phyloP scores from a whole-genome alignment of 2,329 filamentous ascomycete genomes.

The Diaporthe ampelina region DNA sequence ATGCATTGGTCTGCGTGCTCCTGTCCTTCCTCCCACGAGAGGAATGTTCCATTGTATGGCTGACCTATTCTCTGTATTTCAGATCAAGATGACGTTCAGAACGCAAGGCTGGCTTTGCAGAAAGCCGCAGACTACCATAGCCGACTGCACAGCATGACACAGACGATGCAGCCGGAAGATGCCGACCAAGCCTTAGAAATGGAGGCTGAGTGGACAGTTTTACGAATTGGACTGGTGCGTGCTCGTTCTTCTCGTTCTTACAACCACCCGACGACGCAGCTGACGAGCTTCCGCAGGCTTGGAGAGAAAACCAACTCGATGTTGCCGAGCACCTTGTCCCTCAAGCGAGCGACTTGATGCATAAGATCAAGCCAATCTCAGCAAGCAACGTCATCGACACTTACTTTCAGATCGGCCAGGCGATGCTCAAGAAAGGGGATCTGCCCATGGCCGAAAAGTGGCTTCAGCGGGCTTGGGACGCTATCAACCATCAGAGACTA shows the following conservation, averaged over 20 bases:
- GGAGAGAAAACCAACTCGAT: conserved; percentile 79
- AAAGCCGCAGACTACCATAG: conserved; percentile 72
- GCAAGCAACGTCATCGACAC: conserved; percentile 76
- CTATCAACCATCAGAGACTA: conserved; percentile 68
- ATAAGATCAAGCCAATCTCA: conserved; percentile 59
- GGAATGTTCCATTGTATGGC: conserved; percentile 43
- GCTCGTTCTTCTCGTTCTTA: neutral
- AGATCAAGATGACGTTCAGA: conserved; percentile 68
- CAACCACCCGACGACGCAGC: neutral
- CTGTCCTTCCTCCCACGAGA: too few species aligned
- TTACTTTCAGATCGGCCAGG: conserved; percentile 80
- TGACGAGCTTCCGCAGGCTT: conserved; percentile 67
- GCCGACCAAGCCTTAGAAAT: conserved; percentile 53
- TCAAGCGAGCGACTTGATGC: conserved; percentile 63
- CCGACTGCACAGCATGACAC: conserved; percentile 51
- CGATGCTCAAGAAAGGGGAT: conserved; percentile 66
- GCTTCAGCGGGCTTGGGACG: conserved; percentile 76
- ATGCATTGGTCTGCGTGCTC: conserved; percentile 67
- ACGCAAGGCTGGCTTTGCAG: conserved; percentile 74
- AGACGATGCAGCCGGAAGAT: conserved; percentile 49
- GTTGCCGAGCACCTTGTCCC: conserved; percentile 84
- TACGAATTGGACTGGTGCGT: conserved; percentile 76
- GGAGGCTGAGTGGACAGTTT: conserved; percentile 73
- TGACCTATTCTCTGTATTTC: conserved; percentile 36
- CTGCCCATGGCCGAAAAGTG: conserved; percentile 74